A percentile compares a stretch with the other conserved stretches of the same genome.
phyloP scores from a whole-genome alignment of 2,329 filamentous ascomycete genomes.

The Aspergillus sp. region DNA sequence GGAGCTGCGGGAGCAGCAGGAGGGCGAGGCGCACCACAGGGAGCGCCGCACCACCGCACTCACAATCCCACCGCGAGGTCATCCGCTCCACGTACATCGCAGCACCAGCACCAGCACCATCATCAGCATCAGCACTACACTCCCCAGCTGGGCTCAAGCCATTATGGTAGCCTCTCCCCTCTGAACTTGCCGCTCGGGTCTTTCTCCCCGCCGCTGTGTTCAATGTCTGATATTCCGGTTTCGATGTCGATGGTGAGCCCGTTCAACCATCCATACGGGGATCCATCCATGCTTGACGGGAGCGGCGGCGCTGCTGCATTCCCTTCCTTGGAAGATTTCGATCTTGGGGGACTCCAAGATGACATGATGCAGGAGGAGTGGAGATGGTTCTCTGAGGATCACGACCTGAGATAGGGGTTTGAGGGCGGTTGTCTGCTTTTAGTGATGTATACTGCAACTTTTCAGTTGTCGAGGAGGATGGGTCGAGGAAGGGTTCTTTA shows the following conservation, averaged over 20 bases:
- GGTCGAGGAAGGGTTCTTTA: not conserved
- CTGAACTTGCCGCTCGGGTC: conserved; percentile 11
- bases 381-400: conserved; percentile 16
- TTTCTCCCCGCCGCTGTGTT: conserved; percentile 15
- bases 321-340: conserved; percentile 16
- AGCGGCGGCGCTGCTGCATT: conserved; percentile 11
- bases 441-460: not conserved
- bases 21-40: conserved; percentile 13
- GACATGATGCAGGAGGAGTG: conserved; percentile 13
- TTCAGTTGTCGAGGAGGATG: not conserved
- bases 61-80: not conserved
- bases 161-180: conserved; percentile 1
- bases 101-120: conserved; percentile 1
- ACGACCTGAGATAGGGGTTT: not conserved
- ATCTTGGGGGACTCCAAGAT: conserved; percentile 2
- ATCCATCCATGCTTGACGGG: conserved; percentile 5
- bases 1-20: not conserved
- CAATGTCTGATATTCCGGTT: conserved; percentile 12
- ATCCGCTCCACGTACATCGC: not conserved
- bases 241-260: conserved; percentile 18
- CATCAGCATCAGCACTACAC: conserved; percentile 2
- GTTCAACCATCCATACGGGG: conserved; percentile 53
- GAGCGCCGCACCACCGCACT: conserved; percentile 12
- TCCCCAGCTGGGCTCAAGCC: not conserved
- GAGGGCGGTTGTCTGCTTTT: not conserved